Base-by-base conservation (phyloP, 2,329 filamentous ascomycete genomes). In the Alternaria dauci region DNA sequence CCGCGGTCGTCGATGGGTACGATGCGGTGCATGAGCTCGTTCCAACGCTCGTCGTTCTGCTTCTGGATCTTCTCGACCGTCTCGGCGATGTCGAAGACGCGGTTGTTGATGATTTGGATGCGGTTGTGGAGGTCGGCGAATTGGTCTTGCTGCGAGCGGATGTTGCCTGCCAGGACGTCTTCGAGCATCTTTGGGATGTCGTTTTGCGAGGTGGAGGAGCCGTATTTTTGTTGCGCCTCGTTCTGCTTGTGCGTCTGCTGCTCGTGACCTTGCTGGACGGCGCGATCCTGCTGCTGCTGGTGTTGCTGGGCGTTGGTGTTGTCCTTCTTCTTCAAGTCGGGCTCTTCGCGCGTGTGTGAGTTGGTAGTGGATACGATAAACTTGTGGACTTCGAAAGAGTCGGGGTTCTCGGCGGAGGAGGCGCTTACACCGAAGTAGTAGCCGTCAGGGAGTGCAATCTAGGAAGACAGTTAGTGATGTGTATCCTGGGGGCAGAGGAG, bases 381-480 rank as follows among this genome's bases (percentile, higher is more conserved):
- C 77, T 94, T 96, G 84, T 94, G 95, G 67, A 97, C 79, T 80
- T 99, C 95, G 73, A 97, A 96, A 5, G 93, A 96, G 80, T 99
- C 95, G 0, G 95, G 93, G 71, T 89, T 94, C 68, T 98, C 94
- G 30, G 92, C 91, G 3, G 92, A 94, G 16, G 92, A 91, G 42
- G 94, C 95, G 12, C 91, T 93, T 69, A 99, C 82, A 71, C 95
- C 95, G 68, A 97, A 92, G 76, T 87, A 86, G 82, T 98, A 96
- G 68, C 92, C 92, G 2, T 85, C 71, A 3, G 94, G 95, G 25
- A 99, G 85, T 62, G 83, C 84, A 72, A 98, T 85, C 83, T 92
- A 50, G 25, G 18, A 44, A 5, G 7, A 8, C 20, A 34, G 53
- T 70, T n/a, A 71, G 58, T 43, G 3, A 14, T 8, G 5, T 32